phyloP scores from a whole-genome alignment of 1,284 basidiomycete species.

The Ganoderma boninense region DNA sequence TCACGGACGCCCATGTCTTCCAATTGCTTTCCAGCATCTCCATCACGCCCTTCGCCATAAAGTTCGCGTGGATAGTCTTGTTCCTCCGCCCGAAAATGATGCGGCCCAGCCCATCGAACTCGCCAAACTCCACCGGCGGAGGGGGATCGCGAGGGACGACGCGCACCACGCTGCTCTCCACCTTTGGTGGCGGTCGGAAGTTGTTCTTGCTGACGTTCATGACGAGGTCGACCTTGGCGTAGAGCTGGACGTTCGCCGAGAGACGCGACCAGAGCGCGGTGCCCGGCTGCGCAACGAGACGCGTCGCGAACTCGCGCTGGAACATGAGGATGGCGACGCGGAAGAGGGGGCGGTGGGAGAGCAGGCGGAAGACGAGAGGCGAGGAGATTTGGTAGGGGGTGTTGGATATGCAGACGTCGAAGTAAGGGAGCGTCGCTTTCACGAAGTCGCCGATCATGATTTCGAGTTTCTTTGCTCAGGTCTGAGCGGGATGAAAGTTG shows the following conservation, averaged over 20 bases:
- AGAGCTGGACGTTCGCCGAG: slow-evolving; percentile 96
- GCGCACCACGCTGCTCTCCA: slow-evolving; percentile 93
- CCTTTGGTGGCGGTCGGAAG: slow-evolving; percentile 95
- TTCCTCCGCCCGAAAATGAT: slow-evolving; percentile 93
- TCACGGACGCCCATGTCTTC: slow-evolving; percentile 92
- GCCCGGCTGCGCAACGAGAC: slow-evolving; percentile 89
- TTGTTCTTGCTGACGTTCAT: slow-evolving; percentile 98
- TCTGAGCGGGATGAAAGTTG: slow-evolving; percentile 50
- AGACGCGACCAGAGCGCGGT: slow-evolving; percentile 94
- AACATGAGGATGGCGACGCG: slow-evolving; percentile 99
- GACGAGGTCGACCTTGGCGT: slow-evolving; percentile 94
- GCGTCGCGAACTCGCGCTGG: slow-evolving; percentile 96
- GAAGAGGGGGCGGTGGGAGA: slow-evolving; percentile 95
- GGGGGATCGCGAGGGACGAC: slow-evolving; percentile 95
- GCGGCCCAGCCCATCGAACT: slow-evolving; percentile 95
- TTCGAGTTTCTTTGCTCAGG: slow-evolving; percentile 93
- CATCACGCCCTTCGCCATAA: slow-evolving; percentile 91
- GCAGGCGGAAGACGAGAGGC: slow-evolving; percentile 94
- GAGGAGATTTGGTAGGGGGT: slow-evolving; percentile 99
- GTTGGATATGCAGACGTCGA: slow-evolving; percentile 99
- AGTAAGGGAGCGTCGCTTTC: slow-evolving; percentile 96
- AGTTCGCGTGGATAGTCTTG: slow-evolving; percentile 90
- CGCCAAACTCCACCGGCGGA: slow-evolving; percentile 94
- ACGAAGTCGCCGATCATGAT: slow-evolving; percentile 97
- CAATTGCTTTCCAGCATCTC: slow-evolving; percentile 96